These are phyloP conservation scores for Coemansia sp. DNA, from an alignment of 192 early-diverging fungal species.

Conservation along the genomic window DNA sequence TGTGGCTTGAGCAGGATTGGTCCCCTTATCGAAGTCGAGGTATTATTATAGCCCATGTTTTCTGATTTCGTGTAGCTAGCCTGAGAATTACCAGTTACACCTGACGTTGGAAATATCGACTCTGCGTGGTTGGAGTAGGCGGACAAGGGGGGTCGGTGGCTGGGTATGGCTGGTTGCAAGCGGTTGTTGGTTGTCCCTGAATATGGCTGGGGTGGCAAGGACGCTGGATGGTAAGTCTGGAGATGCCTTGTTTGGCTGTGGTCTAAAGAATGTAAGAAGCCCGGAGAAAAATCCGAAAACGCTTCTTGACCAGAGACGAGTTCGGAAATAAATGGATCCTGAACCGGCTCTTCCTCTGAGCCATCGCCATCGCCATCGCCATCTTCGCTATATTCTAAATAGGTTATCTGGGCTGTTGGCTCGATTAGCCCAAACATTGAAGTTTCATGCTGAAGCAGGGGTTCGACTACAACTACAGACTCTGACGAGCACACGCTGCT, in stretches of 20 bases:
- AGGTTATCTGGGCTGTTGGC: not conserved
- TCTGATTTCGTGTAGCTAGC: not conserved
- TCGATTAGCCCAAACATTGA: not conserved
- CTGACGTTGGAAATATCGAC: not conserved
- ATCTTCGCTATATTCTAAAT: not conserved
- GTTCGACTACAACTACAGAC: conserved; percentile 9
- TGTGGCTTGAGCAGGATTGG: conserved; percentile 23
- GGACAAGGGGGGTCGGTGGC: not conserved
- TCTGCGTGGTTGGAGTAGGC: not conserved
- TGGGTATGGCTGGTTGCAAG: not conserved
- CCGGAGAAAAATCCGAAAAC: conserved; percentile 1
- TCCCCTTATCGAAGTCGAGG: not conserved
- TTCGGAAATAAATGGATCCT: not conserved
- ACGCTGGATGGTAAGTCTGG: not conserved
- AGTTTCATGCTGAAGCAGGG: not conserved
- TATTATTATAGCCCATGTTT: conserved; percentile 3
- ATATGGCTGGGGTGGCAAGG: not conserved
- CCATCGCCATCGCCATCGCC: not conserved
- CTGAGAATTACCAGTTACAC: not conserved
- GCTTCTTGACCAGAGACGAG: not conserved
- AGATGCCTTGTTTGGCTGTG: not conserved
- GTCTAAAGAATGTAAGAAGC: not conserved
- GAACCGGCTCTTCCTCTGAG: conserved; percentile 4
- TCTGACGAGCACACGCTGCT: conserved; percentile 1
- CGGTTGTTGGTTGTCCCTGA: not conserved